These are phyloP conservation scores for Zygosaccharomyces sapae DNA, from an alignment of 1,139 yeast genomes.

Conservation along the genomic window DNA sequence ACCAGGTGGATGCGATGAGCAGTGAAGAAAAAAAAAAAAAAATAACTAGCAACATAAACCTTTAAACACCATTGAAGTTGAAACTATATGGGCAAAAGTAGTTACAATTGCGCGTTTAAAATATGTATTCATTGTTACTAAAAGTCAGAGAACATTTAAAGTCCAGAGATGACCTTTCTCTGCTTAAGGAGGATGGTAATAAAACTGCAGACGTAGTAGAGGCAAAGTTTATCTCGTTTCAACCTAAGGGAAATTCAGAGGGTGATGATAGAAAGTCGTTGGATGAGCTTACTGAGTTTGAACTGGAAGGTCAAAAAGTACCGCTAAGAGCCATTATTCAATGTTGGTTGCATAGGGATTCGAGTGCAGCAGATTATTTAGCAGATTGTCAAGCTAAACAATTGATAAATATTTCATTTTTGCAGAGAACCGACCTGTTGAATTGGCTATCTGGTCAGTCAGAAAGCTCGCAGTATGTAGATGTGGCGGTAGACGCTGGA, in stretches of 20 bases:
- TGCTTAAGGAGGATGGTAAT: slow-evolving; percentile 26
- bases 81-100: not conserved
- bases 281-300: slow-evolving; percentile 52
- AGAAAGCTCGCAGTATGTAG: slow-evolving; percentile 52
- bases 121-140: slow-evolving; percentile 15
- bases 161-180: slow-evolving; percentile 17
- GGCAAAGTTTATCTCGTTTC: slow-evolving; percentile 28
- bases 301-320: slow-evolving; percentile 48
- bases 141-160: slow-evolving; percentile 24
- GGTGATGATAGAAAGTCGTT: slow-evolving; percentile 32
- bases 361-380: slow-evolving; percentile 78
- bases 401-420: slow-evolving; percentile 70
- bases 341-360: slow-evolving; percentile 75
- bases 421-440: slow-evolving; percentile 79
- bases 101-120: not conserved
- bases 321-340: slow-evolving; percentile 64
- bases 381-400: slow-evolving; percentile 63
- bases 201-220: slow-evolving; percentile 31
- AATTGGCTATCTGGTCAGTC: slow-evolving; percentile 74
- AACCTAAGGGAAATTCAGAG: slow-evolving; percentile 4
- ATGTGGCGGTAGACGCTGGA: slow-evolving; percentile 9
- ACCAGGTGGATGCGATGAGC: slow-evolving; percentile 2
- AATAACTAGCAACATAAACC: not conserved
- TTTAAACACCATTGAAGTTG: not conserved
- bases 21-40: not conserved